Evolutionary conservation across 495 filamentous ascomycete genomes (phyloP).

Genomic region (Lepraria neglecta): DNA sequence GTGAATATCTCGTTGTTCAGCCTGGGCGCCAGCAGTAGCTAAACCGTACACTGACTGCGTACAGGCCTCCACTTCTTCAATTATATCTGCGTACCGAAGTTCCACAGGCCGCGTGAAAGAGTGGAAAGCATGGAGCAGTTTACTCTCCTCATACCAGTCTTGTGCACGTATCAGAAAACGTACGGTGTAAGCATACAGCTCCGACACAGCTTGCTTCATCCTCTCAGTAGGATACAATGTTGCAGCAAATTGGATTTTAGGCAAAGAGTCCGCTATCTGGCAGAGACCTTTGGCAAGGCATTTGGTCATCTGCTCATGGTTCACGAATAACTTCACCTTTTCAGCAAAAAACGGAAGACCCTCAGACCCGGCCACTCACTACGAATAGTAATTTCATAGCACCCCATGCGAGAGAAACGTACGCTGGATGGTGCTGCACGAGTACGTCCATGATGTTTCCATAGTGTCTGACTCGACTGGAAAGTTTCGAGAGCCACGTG

Average conservation of each 20-base stretch:
- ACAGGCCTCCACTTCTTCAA: slow-evolving; percentile 26
- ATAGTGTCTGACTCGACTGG: slow-evolving; percentile 23
- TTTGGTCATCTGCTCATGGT: slow-evolving; percentile 8
- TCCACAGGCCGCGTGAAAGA: slow-evolving; percentile 26
- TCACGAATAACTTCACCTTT: slow-evolving; percentile 8
- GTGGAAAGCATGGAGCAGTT: slow-evolving; percentile 17
- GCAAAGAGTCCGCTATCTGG: slow-evolving; percentile 33
- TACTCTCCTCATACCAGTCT: slow-evolving; percentile 34
- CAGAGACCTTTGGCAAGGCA: slow-evolving; percentile 28
- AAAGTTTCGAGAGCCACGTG: slow-evolving; percentile 5
- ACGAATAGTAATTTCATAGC: slow-evolving; percentile 29
- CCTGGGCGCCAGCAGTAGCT: slow-evolving; percentile 11
- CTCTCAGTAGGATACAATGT: slow-evolving; percentile 33
- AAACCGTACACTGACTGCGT: slow-evolving; percentile 13
- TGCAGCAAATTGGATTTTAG: slow-evolving; percentile 29
- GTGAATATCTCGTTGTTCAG: slow-evolving; percentile 23
- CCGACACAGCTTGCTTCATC: slow-evolving; percentile 31
- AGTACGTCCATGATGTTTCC: slow-evolving; percentile 26
- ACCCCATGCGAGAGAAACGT: slow-evolving; percentile 30
- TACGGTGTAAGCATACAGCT: slow-evolving; percentile 33
- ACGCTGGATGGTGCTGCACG: slow-evolving; percentile 30
- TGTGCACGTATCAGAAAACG: slow-evolving; percentile 30
- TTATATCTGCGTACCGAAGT: slow-evolving; percentile 29
- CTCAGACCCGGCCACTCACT: slow-evolving; percentile 10
- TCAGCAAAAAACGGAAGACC: background rate